Evolutionary conservation across 768 basidiomycete genomes (phyloP), one percentile per base, ranked within the genome.

Genomic region (Rickenella mellea): DNA sequence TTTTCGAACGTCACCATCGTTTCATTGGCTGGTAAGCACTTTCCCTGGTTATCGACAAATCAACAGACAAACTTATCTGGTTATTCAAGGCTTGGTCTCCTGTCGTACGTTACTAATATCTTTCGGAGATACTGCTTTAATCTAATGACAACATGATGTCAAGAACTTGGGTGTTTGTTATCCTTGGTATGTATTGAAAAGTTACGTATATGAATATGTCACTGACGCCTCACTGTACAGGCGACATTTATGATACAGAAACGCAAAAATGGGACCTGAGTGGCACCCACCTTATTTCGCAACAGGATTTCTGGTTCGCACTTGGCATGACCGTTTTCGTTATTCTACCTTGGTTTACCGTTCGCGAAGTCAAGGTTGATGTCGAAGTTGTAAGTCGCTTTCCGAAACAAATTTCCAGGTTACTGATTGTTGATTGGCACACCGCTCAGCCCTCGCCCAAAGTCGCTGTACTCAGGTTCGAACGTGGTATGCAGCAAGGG

Each of bases 401-500:
- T n/a, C n/a, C 11, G 29, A 32, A 6, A 12, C 25, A n/a, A 8
- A n/a, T 41, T 15, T 30, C 47, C 43, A 37, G 41, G 27, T n/a
- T 39, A 20, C 22, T 27, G n/a, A 33, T 39, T 28, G 15, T 22
- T 36, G 33, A 36, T 36, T 48, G 15, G 42, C 33, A 29, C 25
- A 5, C 7, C 14, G 39, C 38, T 21, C 48, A 67, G 66, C 67
- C 67, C 2, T 68, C 67, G 8, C 56, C 60, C 4, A 69, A 68
- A 45, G 67, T 67, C 2, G 66, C 67, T 0, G 55, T 69, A 42
- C 36, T 69, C 31, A 56, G 63, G 20, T 68, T 68, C 49, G 51
- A 64, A 48, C 63, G 67, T 26, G 67, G 67, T 15, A 67, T 69
- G 64, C 67, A 68, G 47, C 67, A 69, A 35, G 67, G 68, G n/a